phyloP scores from a whole-genome alignment of 345 rosid species.

The Camelina laxa region DNA sequence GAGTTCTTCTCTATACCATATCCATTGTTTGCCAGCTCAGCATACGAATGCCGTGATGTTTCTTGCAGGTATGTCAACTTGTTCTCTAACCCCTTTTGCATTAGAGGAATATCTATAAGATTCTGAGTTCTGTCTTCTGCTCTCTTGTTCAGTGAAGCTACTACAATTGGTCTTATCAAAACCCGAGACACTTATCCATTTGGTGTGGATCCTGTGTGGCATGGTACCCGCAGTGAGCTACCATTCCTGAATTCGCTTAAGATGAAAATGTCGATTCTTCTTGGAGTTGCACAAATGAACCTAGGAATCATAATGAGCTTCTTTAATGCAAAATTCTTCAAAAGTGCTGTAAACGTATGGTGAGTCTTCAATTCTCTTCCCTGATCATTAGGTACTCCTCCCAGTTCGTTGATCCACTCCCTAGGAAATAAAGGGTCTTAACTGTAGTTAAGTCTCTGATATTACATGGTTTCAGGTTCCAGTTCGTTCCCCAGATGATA shows the following conservation, averaged over 20 bases:
- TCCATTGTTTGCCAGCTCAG: constrained; percentile 80
- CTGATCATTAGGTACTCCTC: background rate
- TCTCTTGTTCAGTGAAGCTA: constrained; percentile 66
- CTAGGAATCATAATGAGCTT: constrained; percentile 93
- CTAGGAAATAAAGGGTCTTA: constrained; percentile 13
- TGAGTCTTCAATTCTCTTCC: constrained; percentile 35
- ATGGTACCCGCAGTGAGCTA: constrained; percentile 86
- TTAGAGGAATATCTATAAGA: background rate
- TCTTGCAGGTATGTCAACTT: constrained; percentile 71
- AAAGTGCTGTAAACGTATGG: constrained; percentile 72
- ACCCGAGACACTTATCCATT: constrained; percentile 82
- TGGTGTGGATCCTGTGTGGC: constrained; percentile 97
- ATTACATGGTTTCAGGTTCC: constrained; percentile 71
- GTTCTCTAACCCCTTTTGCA: constrained; percentile 8
- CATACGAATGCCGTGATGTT: constrained; percentile 93
- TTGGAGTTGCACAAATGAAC: constrained; percentile 98
- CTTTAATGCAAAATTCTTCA: constrained; percentile 81
- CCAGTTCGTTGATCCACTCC: constrained; percentile 11
- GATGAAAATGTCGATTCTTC: constrained; percentile 99
- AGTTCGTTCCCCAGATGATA: constrained; percentile 92
- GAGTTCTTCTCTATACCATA: constrained; percentile 98
- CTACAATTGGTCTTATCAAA: constrained; percentile 82
- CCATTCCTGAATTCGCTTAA: constrained; percentile 94
- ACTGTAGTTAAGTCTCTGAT: constrained; percentile 11
- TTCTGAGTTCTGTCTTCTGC: constrained; percentile 19